phyloP scores from a whole-genome alignment of 345 rosid species.

The Nephelium lappaceum region DNA sequence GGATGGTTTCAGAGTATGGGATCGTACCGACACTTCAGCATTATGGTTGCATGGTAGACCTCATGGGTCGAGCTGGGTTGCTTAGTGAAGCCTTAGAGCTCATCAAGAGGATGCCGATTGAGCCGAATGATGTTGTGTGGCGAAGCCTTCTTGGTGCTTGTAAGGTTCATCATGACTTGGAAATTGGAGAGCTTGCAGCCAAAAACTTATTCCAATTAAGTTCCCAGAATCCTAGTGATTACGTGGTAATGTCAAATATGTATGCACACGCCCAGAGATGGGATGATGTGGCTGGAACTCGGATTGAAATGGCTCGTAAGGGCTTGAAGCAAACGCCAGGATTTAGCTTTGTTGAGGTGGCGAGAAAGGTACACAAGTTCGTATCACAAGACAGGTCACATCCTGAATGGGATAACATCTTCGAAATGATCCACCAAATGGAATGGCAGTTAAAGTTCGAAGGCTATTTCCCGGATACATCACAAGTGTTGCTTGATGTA shows the following conservation, averaged over 20 bases:
- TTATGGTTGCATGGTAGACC: slow-evolving; percentile 75
- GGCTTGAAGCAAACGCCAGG: slow-evolving; percentile 57
- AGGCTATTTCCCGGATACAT: slow-evolving; percentile 62
- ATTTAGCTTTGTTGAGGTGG: slow-evolving; percentile 55
- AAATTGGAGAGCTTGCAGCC: slow-evolving; percentile 61
- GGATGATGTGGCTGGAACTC: slow-evolving; percentile 52
- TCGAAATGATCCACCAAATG: slow-evolving; percentile 77
- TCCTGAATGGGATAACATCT: slow-evolving; percentile 37
- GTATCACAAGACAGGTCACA: slow-evolving; percentile 61
- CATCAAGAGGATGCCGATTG: slow-evolving; percentile 49
- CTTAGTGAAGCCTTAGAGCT: slow-evolving; percentile 58
- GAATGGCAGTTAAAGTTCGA: slow-evolving; percentile 86
- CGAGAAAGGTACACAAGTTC: slow-evolving; percentile 49
- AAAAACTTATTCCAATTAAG: slow-evolving; percentile 35
- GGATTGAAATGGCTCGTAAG: slow-evolving; percentile 41
- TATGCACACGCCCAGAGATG: slow-evolving; percentile 58
- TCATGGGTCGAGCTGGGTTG: slow-evolving; percentile 65
- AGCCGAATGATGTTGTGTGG: slow-evolving; percentile 69
- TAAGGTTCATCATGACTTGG: slow-evolving; percentile 50
- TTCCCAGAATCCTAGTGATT: slow-evolving; percentile 58
- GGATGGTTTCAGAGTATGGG: slow-evolving; percentile 44
- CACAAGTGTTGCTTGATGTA: slow-evolving; percentile 55
- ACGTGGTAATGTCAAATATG: slow-evolving; percentile 53
- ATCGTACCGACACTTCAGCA: slow-evolving; percentile 60
- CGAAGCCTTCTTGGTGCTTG: slow-evolving; percentile 69